Evolutionary conservation across 768 basidiomycete species (phyloP), one percentile per base, ranked within the genome.

Genomic region (Gyrodon lividus): DNA sequence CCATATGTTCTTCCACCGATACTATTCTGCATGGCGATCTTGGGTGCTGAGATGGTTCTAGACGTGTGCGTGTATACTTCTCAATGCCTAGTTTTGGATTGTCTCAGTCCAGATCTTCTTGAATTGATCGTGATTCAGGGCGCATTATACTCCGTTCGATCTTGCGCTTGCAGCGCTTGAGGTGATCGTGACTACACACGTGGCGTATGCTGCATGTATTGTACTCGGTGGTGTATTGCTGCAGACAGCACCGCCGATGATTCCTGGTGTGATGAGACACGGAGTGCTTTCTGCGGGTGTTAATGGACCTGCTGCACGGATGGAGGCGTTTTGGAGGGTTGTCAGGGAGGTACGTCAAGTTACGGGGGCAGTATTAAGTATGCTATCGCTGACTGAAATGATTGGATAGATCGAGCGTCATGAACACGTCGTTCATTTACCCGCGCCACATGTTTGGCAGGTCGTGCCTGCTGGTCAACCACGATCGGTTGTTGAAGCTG

Each of bases 371-470:
- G 10, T 24, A 13, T 44, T 4, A 41, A 28, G 4, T 22, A 31
- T 48, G 22, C 17, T 41, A 13, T 26, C 6, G 19, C 13, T 31
- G 9, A 35, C 38, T 55, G 33, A 60, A 10, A 23, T 4, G 24
- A n/a, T 14, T 12, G 8, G 17, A 8, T 45, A 92, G 88, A 79
- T 95, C 55, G 90, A 94, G 63, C 77, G 86, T 3, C 92, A 96
- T 56, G 89, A 91, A 0, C 79, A 88, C 54, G 87, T 97, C 22
- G 64, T 89, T 0, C 89, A 92, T 62, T 78, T 96, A 10, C 86
- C 88, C 1, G 84, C 89, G 10, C 92, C 91, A 1, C 90, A 92
- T 56, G 83, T 95, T 48, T 95, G 91, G 91, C 91, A 94, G 61
- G 80, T 95, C 38, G 78, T 82, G 0, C 82, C 85, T 0, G 61